Percentiles rank a stretch among this genome's conserved stretches.
phyloP scores from a whole-genome alignment of 139 green algal genomes.

The Deuterostichococcus epilithicus region DNA sequence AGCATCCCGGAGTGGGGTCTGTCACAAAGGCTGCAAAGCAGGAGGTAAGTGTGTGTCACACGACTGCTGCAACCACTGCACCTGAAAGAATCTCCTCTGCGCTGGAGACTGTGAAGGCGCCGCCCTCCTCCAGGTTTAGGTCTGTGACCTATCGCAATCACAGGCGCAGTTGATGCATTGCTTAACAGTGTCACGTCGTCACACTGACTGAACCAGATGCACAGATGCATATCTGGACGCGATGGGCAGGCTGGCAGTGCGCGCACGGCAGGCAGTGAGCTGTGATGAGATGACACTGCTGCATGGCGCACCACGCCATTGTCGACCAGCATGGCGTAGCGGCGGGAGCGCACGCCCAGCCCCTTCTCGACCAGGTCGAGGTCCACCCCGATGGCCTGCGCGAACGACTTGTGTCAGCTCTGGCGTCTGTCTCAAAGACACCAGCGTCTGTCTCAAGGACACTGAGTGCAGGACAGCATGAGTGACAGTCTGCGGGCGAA shows the following conservation, averaged over 20 bases:
- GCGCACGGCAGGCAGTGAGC: not conserved
- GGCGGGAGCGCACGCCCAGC: slow-evolving; percentile 70
- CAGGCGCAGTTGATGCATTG: too few relatives aligned
- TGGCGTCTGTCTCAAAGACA: too few relatives aligned
- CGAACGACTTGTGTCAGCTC: too few relatives aligned
- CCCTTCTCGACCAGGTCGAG: slow-evolving; percentile 93
- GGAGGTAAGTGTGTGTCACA: slow-evolving; percentile 4
- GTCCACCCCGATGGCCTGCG: slow-evolving; percentile 74
- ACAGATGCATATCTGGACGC: too few relatives aligned
- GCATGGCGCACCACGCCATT: slow-evolving; percentile 63
- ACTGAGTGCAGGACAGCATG: too few relatives aligned
- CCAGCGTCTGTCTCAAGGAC: too few relatives aligned
- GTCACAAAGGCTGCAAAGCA: slow-evolving; percentile 1
- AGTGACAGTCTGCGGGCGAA: too few relatives aligned
- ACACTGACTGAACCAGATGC: not conserved
- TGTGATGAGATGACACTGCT: too few relatives aligned
- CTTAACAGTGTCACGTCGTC: too few relatives aligned
- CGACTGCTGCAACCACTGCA: not conserved
- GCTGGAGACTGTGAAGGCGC: slow-evolving; percentile 88
- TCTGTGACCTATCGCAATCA: slow-evolving; percentile 36
- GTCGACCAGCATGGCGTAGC: slow-evolving; percentile 91
- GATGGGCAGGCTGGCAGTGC: too few relatives aligned
- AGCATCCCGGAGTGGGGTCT: not conserved
- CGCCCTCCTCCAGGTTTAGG: slow-evolving; percentile 95
- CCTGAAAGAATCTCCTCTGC: slow-evolving; percentile 83